phyloP scores from a whole-genome alignment of 371 early-diverging fungal species.

The Apophysomyces sp. region DNA sequence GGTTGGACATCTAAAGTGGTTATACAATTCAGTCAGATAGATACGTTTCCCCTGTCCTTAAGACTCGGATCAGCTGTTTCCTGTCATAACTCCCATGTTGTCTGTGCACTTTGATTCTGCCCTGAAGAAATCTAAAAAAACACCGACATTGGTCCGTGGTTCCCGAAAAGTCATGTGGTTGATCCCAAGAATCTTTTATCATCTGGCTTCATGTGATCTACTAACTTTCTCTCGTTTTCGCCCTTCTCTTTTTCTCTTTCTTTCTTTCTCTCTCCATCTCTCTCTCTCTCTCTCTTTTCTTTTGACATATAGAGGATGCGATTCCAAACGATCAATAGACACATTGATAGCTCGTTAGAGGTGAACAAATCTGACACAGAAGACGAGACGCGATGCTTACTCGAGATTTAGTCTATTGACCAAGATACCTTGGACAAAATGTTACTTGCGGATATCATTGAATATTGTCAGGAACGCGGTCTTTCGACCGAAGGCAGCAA shows the following conservation, averaged over 20 bases:
- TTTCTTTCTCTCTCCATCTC: background rate
- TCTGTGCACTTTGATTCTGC: no score
- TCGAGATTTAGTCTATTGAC: constrained; percentile 16
- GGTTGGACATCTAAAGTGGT: no score
- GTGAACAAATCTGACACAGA: no score
- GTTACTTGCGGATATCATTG: constrained; percentile 69
- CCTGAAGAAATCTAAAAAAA: no score
- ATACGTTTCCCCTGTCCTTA: no score
- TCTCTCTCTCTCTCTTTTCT: background rate
- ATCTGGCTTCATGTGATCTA: background rate
- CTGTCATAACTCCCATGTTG: no score
- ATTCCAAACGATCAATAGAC: constrained; percentile 35
- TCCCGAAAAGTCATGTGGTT: background rate
- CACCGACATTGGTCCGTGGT: background rate
- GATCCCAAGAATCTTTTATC: background rate
- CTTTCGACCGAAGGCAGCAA: constrained; percentile 67
- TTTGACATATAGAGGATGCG: constrained; percentile 7
- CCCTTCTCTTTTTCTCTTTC: background rate
- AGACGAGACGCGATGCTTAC: background rate
- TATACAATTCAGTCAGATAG: no score
- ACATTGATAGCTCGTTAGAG: constrained; percentile 39
- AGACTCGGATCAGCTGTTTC: no score
- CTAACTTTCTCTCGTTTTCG: background rate
- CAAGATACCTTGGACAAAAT: constrained; percentile 48
- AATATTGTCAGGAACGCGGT: constrained; percentile 75